Evolutionary conservation across 2,329 filamentous ascomycete species (phyloP).

Genomic region (Cercospora brassicicola): DNA sequence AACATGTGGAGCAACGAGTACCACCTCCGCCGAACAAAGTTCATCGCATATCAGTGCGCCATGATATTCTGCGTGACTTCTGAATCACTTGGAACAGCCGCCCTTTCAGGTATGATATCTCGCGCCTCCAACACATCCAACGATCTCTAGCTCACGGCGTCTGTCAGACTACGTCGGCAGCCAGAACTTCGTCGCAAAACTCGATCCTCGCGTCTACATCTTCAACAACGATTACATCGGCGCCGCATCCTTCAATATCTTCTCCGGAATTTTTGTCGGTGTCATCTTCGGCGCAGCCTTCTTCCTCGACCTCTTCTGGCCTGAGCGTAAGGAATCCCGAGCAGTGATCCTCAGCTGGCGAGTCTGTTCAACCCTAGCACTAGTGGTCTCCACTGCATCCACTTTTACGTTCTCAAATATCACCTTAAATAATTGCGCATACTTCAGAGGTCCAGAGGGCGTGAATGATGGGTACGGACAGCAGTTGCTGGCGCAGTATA

Average conservation of each 20-base stretch:
- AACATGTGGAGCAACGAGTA: constrained; percentile 58
- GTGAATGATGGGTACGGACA: constrained; percentile 30
- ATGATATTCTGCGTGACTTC: constrained; percentile 60
- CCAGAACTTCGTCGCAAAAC: constrained; percentile 49
- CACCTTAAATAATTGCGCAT: no score
- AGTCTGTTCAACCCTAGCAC: constrained; percentile 38
- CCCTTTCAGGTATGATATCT: constrained; percentile 50
- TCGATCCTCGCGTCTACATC: constrained; percentile 44
- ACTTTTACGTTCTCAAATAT: no score
- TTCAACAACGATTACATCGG: constrained; percentile 59
- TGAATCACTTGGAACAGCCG: constrained; percentile 58
- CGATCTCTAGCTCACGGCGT: neutral
- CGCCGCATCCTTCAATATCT: constrained; percentile 59
- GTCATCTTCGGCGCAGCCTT: constrained; percentile 58
- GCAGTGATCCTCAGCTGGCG: constrained; percentile 57
- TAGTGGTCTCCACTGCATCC: no score
- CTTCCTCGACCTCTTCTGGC: constrained; percentile 65
- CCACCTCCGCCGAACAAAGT: constrained; percentile 58
- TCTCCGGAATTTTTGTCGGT: constrained; percentile 55
- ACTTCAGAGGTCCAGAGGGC: no score
- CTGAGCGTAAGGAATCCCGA: constrained; percentile 53
- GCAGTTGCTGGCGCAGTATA: constrained; percentile 34
- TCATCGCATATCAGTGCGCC: constrained; percentile 61
- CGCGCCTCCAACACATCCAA: neutral
- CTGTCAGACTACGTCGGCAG: constrained; percentile 56